These are phyloP conservation scores for Hygrophorus pudorinus DNA, from an alignment of 768 basidiomycete species.

Conservation along the genomic window DNA sequence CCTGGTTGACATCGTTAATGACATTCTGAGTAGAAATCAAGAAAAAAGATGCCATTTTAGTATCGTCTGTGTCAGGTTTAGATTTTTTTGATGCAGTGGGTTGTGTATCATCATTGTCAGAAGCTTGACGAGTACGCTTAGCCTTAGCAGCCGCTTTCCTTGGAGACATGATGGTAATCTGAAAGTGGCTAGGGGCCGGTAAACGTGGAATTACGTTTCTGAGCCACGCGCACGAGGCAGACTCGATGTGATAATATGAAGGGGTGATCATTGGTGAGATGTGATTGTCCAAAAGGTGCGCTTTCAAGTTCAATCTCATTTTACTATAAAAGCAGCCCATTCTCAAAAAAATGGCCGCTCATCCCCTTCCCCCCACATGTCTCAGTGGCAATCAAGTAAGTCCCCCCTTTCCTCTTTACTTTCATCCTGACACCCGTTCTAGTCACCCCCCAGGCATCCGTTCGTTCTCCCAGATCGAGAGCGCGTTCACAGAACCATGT, in stretches of 20 bases:
- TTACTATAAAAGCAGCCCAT: too few relatives aligned
- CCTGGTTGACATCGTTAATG: conserved; percentile 10
- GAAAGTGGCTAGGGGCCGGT: conserved; percentile 6
- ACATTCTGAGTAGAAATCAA: neutral
- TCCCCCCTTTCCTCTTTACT: too few relatives aligned
- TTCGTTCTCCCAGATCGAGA: conserved; percentile 12
- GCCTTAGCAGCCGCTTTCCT: conserved; percentile 31
- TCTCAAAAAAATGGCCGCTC: too few relatives aligned
- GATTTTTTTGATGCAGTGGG: conserved; percentile 21
- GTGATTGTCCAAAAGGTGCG: conserved; percentile 1
- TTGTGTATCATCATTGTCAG: conserved; percentile 20
- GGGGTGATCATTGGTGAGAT: too few relatives aligned
- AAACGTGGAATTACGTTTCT: conserved; percentile 8
- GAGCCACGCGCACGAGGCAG: too few relatives aligned
- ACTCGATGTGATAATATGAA: too few relatives aligned
- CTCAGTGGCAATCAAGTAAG: too few relatives aligned
- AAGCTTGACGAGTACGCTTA: conserved; percentile 18
- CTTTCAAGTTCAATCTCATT: too few relatives aligned
- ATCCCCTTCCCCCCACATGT: too few relatives aligned
- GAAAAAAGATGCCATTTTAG: conserved; percentile 1
- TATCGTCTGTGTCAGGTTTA: conserved; percentile 16
- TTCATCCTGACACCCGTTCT: too few relatives aligned
- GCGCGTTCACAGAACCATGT: conserved; percentile 35
- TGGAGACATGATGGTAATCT: conserved; percentile 28
- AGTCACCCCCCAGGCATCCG: conserved; percentile 8